Conservation (phyloP, 768 basidiomycete genomes). For the Scleroderma bovista region DNA sequence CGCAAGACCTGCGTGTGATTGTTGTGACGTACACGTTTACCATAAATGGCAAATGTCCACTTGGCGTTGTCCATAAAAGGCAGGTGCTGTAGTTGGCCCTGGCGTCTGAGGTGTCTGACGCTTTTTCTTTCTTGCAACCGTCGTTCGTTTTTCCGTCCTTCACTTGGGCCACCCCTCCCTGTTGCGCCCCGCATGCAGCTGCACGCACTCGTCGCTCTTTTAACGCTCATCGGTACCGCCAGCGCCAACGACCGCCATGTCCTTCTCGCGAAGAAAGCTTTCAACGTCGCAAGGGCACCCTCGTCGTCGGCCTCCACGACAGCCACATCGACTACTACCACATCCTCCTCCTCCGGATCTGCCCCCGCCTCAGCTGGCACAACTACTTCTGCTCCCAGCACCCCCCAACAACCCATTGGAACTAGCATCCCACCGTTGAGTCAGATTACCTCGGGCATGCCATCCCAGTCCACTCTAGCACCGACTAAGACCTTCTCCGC, state of each 20-base stretch:
- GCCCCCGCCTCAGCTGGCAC: not conserved
- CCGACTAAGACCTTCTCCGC: constrained; percentile 49
- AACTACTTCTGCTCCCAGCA: constrained; percentile 10
- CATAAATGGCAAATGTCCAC: too few species aligned
- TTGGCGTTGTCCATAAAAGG: constrained; percentile 1
- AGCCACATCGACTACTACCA: constrained; percentile 3
- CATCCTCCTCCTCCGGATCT: constrained; percentile 5
- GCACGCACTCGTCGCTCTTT: constrained; percentile 40
- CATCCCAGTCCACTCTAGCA: constrained; percentile 43
- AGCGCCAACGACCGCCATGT: constrained; percentile 37
- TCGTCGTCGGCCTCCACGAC: not conserved
- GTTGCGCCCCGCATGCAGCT: constrained; percentile 36
- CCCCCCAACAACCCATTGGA: constrained; percentile 31
- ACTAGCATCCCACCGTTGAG: constrained; percentile 54
- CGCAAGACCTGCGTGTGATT: too few species aligned
- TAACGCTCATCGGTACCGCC: constrained; percentile 34
- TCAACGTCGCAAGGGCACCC: constrained; percentile 2
- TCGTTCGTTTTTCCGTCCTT: constrained; percentile 8
- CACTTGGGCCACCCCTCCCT: constrained; percentile 2
- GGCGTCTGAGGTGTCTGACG: too few species aligned
- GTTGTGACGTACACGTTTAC: too few species aligned
- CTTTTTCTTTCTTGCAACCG: not conserved
- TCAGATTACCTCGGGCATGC: constrained; percentile 59
- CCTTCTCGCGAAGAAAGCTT: constrained; percentile 36
- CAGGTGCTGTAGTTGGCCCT: constrained; percentile 1